Percentiles rank a stretch among this genome's conserved stretches.
Evolutionary conservation across 1,284 basidiomycete species (phyloP).

Genomic region (Golubevia pallescens): DNA sequence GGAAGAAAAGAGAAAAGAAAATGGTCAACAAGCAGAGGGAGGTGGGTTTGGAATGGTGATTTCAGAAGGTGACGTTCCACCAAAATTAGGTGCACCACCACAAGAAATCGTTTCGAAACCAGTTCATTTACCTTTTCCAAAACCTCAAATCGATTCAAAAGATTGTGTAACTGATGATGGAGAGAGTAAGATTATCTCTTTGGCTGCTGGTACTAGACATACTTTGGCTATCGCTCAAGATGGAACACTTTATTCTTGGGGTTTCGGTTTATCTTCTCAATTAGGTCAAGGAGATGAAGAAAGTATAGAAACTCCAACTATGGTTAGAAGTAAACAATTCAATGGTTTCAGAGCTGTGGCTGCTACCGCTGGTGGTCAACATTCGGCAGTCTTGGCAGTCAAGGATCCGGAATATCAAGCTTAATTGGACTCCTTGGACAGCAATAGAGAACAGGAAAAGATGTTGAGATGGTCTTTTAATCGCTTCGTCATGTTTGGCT

Average conservation of each 20-base stretch:
- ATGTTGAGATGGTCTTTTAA: too few relatives aligned
- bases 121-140: constrained; percentile 53
- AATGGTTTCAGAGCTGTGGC: constrained; percentile 66
- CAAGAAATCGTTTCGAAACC: constrained; percentile 42
- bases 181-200: constrained; percentile 74
- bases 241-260: constrained; percentile 85
- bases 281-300: constrained; percentile 68
- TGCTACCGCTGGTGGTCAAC: constrained; percentile 67
- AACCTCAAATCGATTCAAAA: constrained; percentile 63
- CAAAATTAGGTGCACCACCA: constrained; percentile 16
- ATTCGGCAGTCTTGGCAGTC: constrained; percentile 65
- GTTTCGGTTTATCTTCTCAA: constrained; percentile 72
- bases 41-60: constrained; percentile 9
- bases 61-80: constrained; percentile 15
- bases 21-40: too few relatives aligned
- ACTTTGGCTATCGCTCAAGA: constrained; percentile 79
- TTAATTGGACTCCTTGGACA: not conserved
- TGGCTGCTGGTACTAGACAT: constrained; percentile 80
- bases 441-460: too few relatives aligned
- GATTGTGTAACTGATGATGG: constrained; percentile 51
- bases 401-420: constrained; percentile 37
- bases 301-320: constrained; percentile 71
- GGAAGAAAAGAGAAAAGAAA: too few relatives aligned
- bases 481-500: too few relatives aligned
- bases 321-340: constrained; percentile 69